Evolutionary conservation across 2,329 filamentous ascomycete genomes (phyloP).

Genomic region (Coleophoma cylindrospora): DNA sequence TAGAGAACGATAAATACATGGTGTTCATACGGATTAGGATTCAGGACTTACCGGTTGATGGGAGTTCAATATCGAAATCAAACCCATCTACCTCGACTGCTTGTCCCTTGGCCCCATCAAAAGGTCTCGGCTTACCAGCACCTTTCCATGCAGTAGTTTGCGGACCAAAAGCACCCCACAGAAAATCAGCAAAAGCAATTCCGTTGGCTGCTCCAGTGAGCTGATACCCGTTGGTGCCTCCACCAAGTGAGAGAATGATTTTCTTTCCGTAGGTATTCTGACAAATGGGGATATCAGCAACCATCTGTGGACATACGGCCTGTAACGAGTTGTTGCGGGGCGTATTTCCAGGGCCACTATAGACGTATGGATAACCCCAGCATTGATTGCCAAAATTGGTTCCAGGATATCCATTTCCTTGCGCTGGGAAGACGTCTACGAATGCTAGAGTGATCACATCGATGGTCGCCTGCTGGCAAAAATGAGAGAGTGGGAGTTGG

Average conservation of each 20-base stretch:
- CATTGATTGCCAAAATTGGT: conserved; percentile 34
- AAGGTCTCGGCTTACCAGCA: conserved; percentile 12
- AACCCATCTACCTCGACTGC: conserved; percentile 10
- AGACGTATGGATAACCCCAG: conserved; percentile 20
- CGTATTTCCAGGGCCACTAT: conserved; percentile 15
- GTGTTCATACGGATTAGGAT: too few species aligned
- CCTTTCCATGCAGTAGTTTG: conserved; percentile 19
- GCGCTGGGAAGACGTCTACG: conserved; percentile 30
- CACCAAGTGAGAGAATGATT: conserved; percentile 30
- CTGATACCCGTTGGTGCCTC: conserved; percentile 20
- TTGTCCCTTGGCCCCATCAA: conserved; percentile 2
- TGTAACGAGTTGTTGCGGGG: conserved; percentile 24
- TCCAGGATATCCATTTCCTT: conserved; percentile 32
- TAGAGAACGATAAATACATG: background rate
- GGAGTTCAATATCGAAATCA: conserved; percentile 12
- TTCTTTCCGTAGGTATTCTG: conserved; percentile 28
- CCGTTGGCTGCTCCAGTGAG: conserved; percentile 28
- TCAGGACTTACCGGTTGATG: conserved; percentile 3
- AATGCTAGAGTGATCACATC: conserved; percentile 33
- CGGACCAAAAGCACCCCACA: conserved; percentile 33
- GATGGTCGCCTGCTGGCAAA: conserved; percentile 29
- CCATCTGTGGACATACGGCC: conserved; percentile 24
- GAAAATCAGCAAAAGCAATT: conserved; percentile 23
- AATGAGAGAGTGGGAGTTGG: conserved; percentile 25
- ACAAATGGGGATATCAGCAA: conserved; percentile 27